Evolutionary conservation across 306 rosid species (phyloP).

Genomic region (Potentilla sterilis): DNA sequence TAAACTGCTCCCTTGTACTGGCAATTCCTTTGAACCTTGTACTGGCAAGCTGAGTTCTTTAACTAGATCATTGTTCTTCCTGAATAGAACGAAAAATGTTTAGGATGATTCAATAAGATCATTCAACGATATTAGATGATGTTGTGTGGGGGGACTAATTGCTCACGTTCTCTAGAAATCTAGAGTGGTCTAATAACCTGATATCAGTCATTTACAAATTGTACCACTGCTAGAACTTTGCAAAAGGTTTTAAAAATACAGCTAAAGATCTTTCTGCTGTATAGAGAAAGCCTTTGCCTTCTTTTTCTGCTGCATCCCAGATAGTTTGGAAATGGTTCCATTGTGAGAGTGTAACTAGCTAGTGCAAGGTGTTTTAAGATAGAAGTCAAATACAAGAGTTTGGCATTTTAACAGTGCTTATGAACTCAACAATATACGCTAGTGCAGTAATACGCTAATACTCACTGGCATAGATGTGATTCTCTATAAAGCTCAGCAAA

Average conservation of each 20-base stretch:
- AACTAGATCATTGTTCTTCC: slow-evolving; percentile 25
- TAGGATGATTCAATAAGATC: too few relatives aligned
- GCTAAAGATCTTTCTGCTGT: neutral
- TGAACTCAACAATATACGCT: neutral
- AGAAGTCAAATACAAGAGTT: neutral
- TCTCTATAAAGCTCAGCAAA: slow-evolving; percentile 26
- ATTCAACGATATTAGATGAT: neutral
- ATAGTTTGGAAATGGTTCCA: neutral
- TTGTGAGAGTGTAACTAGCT: neutral
- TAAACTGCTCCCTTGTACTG: slow-evolving; percentile 39
- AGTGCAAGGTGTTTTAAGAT: neutral
- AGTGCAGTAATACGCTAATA: neutral
- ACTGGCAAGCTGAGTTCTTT: slow-evolving; percentile 20
- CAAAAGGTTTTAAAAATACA: too few relatives aligned
- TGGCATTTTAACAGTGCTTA: neutral
- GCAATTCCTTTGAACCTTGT: slow-evolving; percentile 18
- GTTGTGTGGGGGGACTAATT: neutral
- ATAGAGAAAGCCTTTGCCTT: neutral
- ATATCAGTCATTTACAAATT: neutral
- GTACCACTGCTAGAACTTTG: neutral
- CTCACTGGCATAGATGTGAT: slow-evolving; percentile 25
- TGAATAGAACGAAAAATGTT: neutral
- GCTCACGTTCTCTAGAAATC: neutral
- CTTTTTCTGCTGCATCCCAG: neutral
- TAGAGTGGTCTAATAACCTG: neutral